These are phyloP conservation scores for Penicillium sp. DNA, from an alignment of 2,329 filamentous ascomycete species.

Conservation along the genomic window DNA sequence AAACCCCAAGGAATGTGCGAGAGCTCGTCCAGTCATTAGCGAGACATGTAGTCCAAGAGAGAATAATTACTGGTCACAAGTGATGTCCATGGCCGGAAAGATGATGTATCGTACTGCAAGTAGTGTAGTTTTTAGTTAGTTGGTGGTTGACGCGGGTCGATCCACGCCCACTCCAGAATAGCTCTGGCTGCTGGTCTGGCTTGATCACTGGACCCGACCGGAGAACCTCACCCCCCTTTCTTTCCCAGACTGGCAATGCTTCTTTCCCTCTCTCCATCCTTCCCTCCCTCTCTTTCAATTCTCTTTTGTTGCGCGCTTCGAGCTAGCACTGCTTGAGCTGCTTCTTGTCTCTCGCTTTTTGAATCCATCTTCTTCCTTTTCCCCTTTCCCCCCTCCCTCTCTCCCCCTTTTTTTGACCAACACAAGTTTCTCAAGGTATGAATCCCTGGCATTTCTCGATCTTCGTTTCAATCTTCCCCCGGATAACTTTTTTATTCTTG, in stretches of 20 bases:
- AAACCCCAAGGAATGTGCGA: slow-evolving; percentile 14
- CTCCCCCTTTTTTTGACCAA: slow-evolving; percentile 24
- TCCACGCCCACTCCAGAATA: slow-evolving; percentile 10
- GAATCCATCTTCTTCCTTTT: slow-evolving; percentile 13
- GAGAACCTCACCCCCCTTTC: slow-evolving; percentile 38
- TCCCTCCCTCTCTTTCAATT: slow-evolving; percentile 35
- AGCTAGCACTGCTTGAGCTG: slow-evolving; percentile 22
- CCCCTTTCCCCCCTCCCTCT: slow-evolving; percentile 5
- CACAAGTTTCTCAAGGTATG: slow-evolving; percentile 28
- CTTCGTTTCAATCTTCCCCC: slow-evolving; percentile 16
- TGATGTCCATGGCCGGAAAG: slow-evolving; percentile 1
- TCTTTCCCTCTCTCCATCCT: slow-evolving; percentile 29
- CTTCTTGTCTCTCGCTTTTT: slow-evolving; percentile 34
- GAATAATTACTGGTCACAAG: not conserved
- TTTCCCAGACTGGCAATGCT: slow-evolving; percentile 38
- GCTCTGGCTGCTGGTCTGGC: slow-evolving; percentile 1
- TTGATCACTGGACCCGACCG: slow-evolving; percentile 32
- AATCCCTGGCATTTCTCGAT: slow-evolving; percentile 22
- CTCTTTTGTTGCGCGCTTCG: slow-evolving; percentile 30
- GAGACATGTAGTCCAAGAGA: not conserved
- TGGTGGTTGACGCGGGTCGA: slow-evolving; percentile 8
- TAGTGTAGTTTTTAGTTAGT: not conserved
- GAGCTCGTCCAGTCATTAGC: not conserved
- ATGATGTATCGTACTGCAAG: slow-evolving; percentile 15
- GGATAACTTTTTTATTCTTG: slow-evolving; percentile 18